Base-by-base conservation (phyloP, 805 yeast genomes). In the Saccharomycopsis microspora region DNA sequence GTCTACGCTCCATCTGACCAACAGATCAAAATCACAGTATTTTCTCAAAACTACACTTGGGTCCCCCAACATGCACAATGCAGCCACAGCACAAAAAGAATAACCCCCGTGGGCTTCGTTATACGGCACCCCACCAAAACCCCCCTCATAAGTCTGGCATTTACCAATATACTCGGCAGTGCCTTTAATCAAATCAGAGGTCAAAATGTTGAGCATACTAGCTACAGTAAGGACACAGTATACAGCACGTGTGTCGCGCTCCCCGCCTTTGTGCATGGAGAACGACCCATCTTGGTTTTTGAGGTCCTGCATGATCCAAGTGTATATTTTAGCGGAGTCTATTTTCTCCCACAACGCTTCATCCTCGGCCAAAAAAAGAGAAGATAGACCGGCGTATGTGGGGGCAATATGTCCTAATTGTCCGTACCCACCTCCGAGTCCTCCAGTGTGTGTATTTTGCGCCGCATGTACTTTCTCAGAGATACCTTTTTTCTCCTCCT, bases 31-130 rank as follows among this genome's bases (percentile, higher is more conserved):
- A 57, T 85, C 66, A 1, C 76, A 61, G 27, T 62, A 53, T 44
- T 65, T 62, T 4, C 48, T 46, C 5, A 72, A 52, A 5, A 61
- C 60, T 11, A 60, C 64, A 33, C 51, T 49, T 1, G 73, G 68
- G 31, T 66, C 57, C 5, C 71, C 70, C 32, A 78, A 58, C 30
- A 71, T 69, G 52, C 71, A 73, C 49, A 77, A 65, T 44, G 78
- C 74, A 41, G 82, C 94, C 41, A 85, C 67, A 0, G 90, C 95
- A 67, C 99, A 93, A 62, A 77, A 93, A 0, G 97, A 78, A 61
- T 93, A 94, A 0, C 98, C 99, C 2, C 97, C 98, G 60, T 93
- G 99, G 0, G 97, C 97, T 63, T 93, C 99, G 51, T 77, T 82
- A 4, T 73, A 70, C 0, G 95, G 93, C 27, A 71, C 69, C 1